phyloP scores from a whole-genome alignment of 345 rosid species.

The Eucalyptus erythrocorys region DNA sequence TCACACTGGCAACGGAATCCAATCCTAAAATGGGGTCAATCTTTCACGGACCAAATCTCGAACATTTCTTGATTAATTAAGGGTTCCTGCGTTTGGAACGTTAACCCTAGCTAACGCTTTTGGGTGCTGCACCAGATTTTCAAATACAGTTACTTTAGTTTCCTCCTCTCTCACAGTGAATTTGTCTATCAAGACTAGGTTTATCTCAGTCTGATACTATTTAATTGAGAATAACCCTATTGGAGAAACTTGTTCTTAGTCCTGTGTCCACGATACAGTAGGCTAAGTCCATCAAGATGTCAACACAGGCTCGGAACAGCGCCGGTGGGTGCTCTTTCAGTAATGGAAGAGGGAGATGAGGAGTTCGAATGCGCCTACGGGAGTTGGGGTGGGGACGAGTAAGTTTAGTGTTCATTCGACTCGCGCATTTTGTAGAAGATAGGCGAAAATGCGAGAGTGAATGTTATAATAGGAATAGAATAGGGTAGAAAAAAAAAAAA shows the following conservation, averaged over 20 bases:
- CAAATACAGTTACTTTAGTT: not conserved
- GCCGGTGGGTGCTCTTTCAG: too few species aligned
- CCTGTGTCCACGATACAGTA: fast-evolving
- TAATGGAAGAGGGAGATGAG: too few species aligned
- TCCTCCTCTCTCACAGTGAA: not conserved
- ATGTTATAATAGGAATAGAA: too few species aligned
- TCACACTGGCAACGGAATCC: not conserved
- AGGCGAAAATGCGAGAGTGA: too few species aligned
- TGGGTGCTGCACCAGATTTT: not conserved
- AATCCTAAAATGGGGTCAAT: not conserved
- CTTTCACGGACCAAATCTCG: not conserved
- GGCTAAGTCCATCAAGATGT: not conserved
- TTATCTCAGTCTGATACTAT: not conserved
- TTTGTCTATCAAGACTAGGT: not conserved
- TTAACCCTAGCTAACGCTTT: not conserved
- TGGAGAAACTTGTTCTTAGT: not conserved
- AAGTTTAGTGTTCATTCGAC: too few species aligned
- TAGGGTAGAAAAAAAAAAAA: too few species aligned
- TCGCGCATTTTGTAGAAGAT: too few species aligned
- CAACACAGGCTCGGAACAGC: too few species aligned
- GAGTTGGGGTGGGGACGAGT: too few species aligned
- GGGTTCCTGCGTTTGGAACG: not conserved
- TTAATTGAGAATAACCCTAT: not conserved
- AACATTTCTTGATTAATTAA: not conserved
- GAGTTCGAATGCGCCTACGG: too few species aligned